A percentile compares a stretch with the other conserved stretches of the same genome.
These are phyloP conservation scores for Dendrocalamus latiflorus DNA, from an alignment of 202 grass and related monocot species.

Conservation along the genomic window DNA sequence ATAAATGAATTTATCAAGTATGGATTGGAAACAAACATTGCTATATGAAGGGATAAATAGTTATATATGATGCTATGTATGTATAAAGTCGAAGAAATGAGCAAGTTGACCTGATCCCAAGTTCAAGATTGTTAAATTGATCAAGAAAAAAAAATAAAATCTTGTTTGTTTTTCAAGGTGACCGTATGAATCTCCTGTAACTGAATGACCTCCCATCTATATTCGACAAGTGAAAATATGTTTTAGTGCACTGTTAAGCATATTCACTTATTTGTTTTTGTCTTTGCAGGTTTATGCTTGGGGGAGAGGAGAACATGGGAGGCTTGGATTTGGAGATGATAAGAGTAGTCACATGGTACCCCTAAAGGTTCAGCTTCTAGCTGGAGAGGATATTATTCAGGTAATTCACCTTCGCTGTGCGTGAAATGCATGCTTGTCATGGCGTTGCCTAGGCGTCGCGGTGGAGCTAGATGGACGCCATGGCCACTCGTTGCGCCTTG, in stretches of 20 bases:
- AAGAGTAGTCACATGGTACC: conserved; percentile 99
- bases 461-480: no score
- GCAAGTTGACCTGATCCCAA: not conserved
- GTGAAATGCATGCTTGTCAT: no score
- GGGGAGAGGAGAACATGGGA: conserved; percentile 98
- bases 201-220: not conserved
- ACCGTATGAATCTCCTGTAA: not conserved
- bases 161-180: not conserved
- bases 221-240: not conserved
- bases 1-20: conserved; percentile 6
- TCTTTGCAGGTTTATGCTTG: conserved; percentile 87
- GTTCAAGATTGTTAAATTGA: not conserved
- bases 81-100: conserved; percentile 11
- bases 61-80: not conserved
- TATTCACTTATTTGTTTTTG: conserved; percentile 7
- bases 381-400: conserved; percentile 78
- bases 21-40: not conserved
- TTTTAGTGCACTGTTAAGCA: not conserved
- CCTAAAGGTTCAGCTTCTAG: conserved; percentile 69
- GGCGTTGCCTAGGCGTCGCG: no score
- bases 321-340: conserved; percentile 97
- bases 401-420: conserved; percentile 23
- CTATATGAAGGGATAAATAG: not conserved
- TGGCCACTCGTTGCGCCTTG: no score
- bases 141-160: not conserved